Conservation (phyloP, 306 rosid species). For the Ziziphus jujuba region DNA sequence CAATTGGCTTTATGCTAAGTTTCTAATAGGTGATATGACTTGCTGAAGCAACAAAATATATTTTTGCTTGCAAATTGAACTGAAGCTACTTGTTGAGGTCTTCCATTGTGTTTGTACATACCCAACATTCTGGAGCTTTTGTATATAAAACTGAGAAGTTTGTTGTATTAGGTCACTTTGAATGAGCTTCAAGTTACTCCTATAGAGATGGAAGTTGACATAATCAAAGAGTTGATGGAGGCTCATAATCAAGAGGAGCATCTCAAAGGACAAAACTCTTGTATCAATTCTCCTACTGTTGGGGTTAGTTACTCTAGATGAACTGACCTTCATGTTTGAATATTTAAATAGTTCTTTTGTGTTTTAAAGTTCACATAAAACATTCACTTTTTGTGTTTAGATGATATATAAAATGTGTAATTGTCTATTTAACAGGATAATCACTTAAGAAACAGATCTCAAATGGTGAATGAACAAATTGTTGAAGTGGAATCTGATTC, state of each 20-base stretch:
- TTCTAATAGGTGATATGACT: too few species aligned
- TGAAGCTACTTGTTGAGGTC: background rate
- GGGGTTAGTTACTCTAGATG: constrained; percentile 35
- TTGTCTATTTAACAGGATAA: constrained; percentile 4
- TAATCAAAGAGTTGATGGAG: constrained; percentile 49
- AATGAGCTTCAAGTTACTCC: constrained; percentile 44
- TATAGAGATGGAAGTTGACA: constrained; percentile 40
- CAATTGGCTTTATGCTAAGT: too few species aligned
- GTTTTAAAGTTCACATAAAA: background rate
- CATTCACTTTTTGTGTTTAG: constrained; percentile 10
- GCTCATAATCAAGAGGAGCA: constrained; percentile 22
- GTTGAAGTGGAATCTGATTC: constrained; percentile 24
- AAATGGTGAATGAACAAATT: background rate
- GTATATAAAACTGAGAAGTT: background rate
- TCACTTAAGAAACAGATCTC: constrained; percentile 10
- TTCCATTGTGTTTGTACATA: background rate
- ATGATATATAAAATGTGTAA: background rate
- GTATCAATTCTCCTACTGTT: constrained; percentile 19
- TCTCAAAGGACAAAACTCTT: constrained; percentile 26
- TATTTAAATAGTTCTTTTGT: background rate
- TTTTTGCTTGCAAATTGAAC: background rate
- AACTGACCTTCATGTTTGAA: too few species aligned
- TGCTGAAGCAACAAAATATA: too few species aligned
- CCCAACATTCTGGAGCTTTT: background rate
- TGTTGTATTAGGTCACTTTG: constrained; percentile 39